phyloP scores from a whole-genome alignment of 345 rosid genomes.

The Anacardium occidentale region DNA sequence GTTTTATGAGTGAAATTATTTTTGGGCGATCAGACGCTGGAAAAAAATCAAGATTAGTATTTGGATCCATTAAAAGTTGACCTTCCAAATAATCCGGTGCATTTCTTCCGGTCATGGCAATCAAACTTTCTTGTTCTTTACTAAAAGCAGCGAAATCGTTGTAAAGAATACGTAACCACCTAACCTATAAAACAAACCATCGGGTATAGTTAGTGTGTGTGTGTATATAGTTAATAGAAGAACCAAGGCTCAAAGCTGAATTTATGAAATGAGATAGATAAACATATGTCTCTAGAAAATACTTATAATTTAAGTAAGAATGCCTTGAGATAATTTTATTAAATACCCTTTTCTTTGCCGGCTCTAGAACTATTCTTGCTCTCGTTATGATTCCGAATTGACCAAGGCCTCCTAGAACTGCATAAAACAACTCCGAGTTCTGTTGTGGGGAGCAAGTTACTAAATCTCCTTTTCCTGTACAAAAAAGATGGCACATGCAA shows the following conservation, averaged over 20 bases:
- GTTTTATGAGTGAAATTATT: constrained; percentile 36
- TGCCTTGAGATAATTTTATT: too few relatives aligned
- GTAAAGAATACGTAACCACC: constrained; percentile 50
- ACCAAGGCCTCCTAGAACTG: constrained; percentile 60
- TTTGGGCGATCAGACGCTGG: constrained; percentile 28
- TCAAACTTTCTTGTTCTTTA: constrained; percentile 47
- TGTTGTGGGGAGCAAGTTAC: constrained; percentile 40
- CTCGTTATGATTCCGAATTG: constrained; percentile 66
- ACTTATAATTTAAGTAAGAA: too few relatives aligned
- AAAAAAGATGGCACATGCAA: not conserved
- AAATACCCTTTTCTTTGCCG: constrained; percentile 44
- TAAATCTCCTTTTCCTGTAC: constrained; percentile 52
- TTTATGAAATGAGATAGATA: not conserved
- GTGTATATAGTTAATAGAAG: too few relatives aligned
- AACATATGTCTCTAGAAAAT: too few relatives aligned
- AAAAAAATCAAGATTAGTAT: constrained; percentile 37
- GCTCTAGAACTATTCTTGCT: constrained; percentile 47
- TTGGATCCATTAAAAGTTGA: constrained; percentile 37
- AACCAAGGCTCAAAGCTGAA: too few relatives aligned
- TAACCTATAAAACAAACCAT: constrained; percentile 33
- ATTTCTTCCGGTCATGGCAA: constrained; percentile 36
- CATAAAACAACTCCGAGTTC: constrained; percentile 47
- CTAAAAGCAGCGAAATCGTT: constrained; percentile 44
- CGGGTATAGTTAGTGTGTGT: too few relatives aligned
- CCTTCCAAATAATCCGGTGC: constrained; percentile 53